Evolutionary conservation across 208 protist genomes (phyloP).

Genomic region (Trypanosoma lewisi): DNA sequence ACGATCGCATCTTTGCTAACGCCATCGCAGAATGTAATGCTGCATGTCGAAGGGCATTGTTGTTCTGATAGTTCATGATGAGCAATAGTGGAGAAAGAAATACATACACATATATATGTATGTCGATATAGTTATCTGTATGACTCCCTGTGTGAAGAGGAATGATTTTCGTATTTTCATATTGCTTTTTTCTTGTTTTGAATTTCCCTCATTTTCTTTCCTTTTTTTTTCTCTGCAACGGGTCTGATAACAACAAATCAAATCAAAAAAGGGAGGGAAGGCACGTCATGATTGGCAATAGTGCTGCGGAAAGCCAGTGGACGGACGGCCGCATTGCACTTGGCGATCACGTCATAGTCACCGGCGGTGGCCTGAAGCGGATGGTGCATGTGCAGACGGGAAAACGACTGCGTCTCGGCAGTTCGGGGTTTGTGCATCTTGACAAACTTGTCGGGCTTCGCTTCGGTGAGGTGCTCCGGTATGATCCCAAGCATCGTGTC

Average conservation of each 20-base stretch:
- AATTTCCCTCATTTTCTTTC: constrained; percentile 5
- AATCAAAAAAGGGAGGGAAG: not conserved
- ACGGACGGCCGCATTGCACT: constrained; percentile 42
- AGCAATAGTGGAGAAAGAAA: constrained; percentile 2
- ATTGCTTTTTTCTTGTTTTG: not conserved
- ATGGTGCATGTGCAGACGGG: constrained; percentile 62
- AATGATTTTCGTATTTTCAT: too few relatives aligned
- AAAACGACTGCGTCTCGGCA: constrained; percentile 60
- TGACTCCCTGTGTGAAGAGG: too few relatives aligned
- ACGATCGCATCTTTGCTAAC: constrained; percentile 24
- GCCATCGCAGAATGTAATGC: constrained; percentile 22
- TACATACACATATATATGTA: not conserved
- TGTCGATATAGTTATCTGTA: too few relatives aligned
- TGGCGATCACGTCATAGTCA: constrained; percentile 85
- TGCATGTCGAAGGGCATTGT: constrained; percentile 15
- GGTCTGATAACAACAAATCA: too few relatives aligned
- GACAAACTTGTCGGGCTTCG: constrained; percentile 77
- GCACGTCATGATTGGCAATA: constrained; percentile 14
- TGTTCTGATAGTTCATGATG: too few relatives aligned
- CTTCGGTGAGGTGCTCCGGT: constrained; percentile 71
- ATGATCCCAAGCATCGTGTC: constrained; percentile 46
- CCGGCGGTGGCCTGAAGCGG: constrained; percentile 64
- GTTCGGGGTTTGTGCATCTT: constrained; percentile 52
- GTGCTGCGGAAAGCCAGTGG: not conserved
- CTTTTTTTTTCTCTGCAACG: constrained; percentile 15